Percentiles rank a stretch among this genome's conserved stretches.
Evolutionary conservation across 2,329 filamentous ascomycete genomes (phyloP).

Genomic region (Venturia aucupariae): DNA sequence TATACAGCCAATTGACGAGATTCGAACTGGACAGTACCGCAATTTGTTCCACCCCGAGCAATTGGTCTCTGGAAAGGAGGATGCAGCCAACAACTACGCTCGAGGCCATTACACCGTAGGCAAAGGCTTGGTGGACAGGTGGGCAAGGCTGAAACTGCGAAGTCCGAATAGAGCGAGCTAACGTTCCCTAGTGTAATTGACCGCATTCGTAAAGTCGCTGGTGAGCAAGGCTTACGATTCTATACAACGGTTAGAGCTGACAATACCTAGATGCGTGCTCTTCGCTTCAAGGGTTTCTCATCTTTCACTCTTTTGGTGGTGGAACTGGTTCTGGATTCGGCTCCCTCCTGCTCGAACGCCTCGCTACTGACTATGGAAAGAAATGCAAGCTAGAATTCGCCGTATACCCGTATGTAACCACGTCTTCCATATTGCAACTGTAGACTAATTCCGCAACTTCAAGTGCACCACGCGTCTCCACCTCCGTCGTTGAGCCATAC

Average conservation of each 20-base stretch:
- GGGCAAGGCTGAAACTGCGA: conserved; percentile 16
- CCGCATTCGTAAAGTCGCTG: conserved; percentile 26
- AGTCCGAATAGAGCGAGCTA: conserved; percentile 16
- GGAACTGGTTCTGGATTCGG: conserved; percentile 65
- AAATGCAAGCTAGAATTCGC: conserved; percentile 70
- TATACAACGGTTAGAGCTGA: conserved; percentile 17
- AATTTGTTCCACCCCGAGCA: conserved; percentile 65
- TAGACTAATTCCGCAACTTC: neutral
- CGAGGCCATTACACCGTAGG: conserved; percentile 69
- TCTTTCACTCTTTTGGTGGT: conserved; percentile 68
- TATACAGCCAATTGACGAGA: conserved; percentile 56
- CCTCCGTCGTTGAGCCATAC: conserved; percentile 64
- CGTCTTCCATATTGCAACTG: neutral
- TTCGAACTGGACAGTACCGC: conserved; percentile 58
- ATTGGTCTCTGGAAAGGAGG: conserved; percentile 65
- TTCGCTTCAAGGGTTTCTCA: conserved; percentile 62
- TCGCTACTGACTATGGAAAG: conserved; percentile 66
- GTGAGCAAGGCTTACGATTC: conserved; percentile 31
- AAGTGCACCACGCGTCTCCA: conserved; percentile 54
- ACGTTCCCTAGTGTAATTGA: conserved; percentile 29
- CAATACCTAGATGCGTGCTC: conserved; percentile 55
- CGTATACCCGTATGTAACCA: conserved; percentile 40
- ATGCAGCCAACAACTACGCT: conserved; percentile 70
- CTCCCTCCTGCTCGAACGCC: conserved; percentile 61
- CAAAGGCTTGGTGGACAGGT: conserved; percentile 69